Evolutionary conservation across 257 asterid genomes (phyloP).

Genomic region (Ballota nigra): DNA sequence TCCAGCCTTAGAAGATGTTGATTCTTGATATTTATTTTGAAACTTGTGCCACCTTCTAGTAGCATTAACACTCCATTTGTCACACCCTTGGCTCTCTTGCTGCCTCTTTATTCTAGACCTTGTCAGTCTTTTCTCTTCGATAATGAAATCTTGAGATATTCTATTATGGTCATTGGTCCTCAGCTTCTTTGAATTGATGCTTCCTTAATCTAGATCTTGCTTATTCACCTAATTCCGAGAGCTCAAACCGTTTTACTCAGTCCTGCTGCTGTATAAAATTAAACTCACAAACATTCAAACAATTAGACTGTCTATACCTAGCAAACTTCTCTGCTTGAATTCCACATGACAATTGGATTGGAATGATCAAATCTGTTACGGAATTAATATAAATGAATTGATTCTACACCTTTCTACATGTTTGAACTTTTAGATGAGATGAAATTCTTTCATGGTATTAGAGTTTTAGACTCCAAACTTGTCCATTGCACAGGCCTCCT

Average conservation of each 20-base stretch:
- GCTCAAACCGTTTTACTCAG: background rate
- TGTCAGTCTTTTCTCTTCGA: background rate
- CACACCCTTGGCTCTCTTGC: background rate
- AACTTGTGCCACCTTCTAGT: background rate
- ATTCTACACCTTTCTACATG: too few relatives aligned
- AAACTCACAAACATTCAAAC: background rate
- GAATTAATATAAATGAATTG: too few relatives aligned
- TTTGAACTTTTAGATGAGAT: too few relatives aligned
- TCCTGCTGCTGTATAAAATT: background rate
- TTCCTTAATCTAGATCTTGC: background rate
- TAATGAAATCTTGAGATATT: background rate
- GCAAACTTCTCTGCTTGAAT: background rate
- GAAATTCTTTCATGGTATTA: too few relatives aligned
- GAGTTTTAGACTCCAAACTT: too few relatives aligned
- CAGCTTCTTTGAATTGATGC: background rate
- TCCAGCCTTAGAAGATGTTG: background rate
- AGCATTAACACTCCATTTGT: background rate
- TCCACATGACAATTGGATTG: background rate
- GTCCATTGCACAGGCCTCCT: too few relatives aligned
- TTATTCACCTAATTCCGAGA: background rate
- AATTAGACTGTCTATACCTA: too few relatives aligned
- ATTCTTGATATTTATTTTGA: background rate
- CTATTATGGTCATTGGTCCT: background rate
- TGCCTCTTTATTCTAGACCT: background rate
- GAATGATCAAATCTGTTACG: background rate